Percentiles rank a stretch among this genome's conserved stretches.
phyloP scores from a whole-genome alignment of 257 asterid species.

The Craterostigma plantagineum region DNA sequence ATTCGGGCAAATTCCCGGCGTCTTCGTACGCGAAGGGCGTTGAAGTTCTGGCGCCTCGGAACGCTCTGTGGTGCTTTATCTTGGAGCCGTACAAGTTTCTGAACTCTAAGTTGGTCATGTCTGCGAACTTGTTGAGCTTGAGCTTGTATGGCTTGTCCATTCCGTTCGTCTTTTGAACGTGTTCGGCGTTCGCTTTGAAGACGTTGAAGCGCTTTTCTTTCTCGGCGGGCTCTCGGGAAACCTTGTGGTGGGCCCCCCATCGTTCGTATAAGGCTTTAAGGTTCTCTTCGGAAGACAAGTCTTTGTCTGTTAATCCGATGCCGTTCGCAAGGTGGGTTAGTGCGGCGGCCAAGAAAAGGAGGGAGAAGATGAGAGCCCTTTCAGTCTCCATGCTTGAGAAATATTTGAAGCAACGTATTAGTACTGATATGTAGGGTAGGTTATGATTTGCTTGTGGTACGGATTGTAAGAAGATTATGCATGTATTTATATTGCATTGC shows the following conservation, averaged over 20 bases:
- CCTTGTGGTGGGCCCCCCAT: constrained; percentile 73
- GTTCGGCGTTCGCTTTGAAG: constrained; percentile 54
- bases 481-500: too few species aligned
- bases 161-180: constrained; percentile 43
- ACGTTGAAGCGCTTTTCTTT: constrained; percentile 66
- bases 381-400: constrained; percentile 15
- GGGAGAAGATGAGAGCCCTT: constrained; percentile 20
- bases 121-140: constrained; percentile 61
- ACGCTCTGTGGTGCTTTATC: constrained; percentile 41
- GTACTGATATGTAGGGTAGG: too few species aligned
- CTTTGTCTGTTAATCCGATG: constrained; percentile 59
- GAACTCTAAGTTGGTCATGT: constrained; percentile 65
- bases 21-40: constrained; percentile 43
- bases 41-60: constrained; percentile 22
- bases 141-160: constrained; percentile 71
- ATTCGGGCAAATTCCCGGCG: constrained; percentile 27
- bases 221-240: constrained; percentile 45
- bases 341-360: constrained; percentile 16
- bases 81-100: constrained; percentile 42
- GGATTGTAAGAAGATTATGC: too few species aligned
- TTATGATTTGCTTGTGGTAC: too few species aligned
- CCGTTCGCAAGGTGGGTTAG: constrained; percentile 21
- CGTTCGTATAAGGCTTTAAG: constrained; percentile 49
- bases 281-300: constrained; percentile 54
- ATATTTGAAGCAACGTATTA: constrained; percentile 2